Conservation (phyloP, 108 stramenopile genomes). For the Ochromonas danica region DNA sequence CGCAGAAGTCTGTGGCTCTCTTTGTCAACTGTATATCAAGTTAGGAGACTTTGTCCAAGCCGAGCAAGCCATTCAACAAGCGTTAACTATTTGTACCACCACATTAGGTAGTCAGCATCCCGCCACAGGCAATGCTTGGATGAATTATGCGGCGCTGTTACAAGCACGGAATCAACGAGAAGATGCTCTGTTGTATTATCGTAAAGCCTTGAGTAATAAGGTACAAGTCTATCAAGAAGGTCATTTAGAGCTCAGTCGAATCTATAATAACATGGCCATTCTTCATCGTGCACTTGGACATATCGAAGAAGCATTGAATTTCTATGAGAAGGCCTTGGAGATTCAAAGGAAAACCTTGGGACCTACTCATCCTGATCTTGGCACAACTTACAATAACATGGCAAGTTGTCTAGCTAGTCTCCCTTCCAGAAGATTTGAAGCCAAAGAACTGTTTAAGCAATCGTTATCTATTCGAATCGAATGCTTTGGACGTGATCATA, state of each 20-base stretch:
- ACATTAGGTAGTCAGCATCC: no score
- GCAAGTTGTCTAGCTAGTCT: neutral
- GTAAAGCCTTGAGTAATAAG: neutral
- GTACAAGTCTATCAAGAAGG: neutral
- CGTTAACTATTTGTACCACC: neutral
- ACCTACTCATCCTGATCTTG: neutral
- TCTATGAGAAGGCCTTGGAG: neutral
- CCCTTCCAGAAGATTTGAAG: neutral
- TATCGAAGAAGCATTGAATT: neutral
- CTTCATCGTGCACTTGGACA: neutral
- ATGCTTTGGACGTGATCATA: neutral
- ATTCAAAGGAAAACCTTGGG: constrained; percentile 5
- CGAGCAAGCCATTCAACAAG: neutral
- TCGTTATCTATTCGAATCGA: neutral
- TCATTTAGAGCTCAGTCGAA: neutral
- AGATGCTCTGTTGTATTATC: neutral
- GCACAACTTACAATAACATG: neutral
- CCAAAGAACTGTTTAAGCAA: neutral
- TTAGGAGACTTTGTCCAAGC: neutral
- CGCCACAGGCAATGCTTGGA: no score
- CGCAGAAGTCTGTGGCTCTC: neutral
- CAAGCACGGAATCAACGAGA: no score
- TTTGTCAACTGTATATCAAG: neutral
- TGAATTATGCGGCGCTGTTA: no score
- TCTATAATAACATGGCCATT: constrained; percentile 3